Evolutionary conservation across 2,329 filamentous ascomycete species (phyloP).

Genomic region (Neoarthrinium moseri): DNA sequence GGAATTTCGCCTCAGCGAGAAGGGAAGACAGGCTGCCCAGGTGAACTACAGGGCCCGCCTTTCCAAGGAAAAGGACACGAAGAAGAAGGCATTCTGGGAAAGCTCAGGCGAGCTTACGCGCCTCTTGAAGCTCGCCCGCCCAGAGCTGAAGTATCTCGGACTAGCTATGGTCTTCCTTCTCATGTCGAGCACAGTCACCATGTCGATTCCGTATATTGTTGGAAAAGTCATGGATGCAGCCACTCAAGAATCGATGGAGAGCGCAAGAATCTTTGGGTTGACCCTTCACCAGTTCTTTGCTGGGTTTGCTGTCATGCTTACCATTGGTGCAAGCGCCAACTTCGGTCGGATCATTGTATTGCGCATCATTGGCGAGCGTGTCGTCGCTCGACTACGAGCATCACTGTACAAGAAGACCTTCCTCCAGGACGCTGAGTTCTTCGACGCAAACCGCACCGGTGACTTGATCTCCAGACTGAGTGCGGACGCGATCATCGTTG

Average conservation of each 20-base stretch:
- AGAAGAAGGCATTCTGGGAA: constrained; percentile 54
- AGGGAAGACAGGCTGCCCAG: constrained; percentile 81
- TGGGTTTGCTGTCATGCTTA: constrained; percentile 73
- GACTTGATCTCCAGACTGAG: constrained; percentile 94
- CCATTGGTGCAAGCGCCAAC: constrained; percentile 83
- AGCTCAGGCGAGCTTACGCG: constrained; percentile 79
- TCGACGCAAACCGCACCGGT: constrained; percentile 94
- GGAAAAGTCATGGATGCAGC: constrained; percentile 93
- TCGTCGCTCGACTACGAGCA: constrained; percentile 85
- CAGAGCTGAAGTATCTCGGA: constrained; percentile 75
- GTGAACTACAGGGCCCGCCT: constrained; percentile 86
- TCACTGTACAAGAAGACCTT: constrained; percentile 90
- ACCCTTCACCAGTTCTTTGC: constrained; percentile 86
- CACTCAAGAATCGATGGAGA: constrained; percentile 68
- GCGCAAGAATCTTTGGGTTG: constrained; percentile 75
- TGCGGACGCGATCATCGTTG: constrained; percentile 95
- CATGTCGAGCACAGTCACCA: constrained; percentile 87
- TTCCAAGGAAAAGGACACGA: constrained; percentile 68
- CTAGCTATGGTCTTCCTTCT: constrained; percentile 83
- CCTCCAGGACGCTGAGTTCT: constrained; percentile 97
- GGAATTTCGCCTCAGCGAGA: constrained; percentile 72
- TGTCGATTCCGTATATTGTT: constrained; percentile 96
- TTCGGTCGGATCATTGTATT: constrained; percentile 92
- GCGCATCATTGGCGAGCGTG: constrained; percentile 90
- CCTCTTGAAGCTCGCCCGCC: constrained; percentile 82